phyloP scores from a whole-genome alignment of 176 grass and related monocot genomes.

The Phragmites australis region DNA sequence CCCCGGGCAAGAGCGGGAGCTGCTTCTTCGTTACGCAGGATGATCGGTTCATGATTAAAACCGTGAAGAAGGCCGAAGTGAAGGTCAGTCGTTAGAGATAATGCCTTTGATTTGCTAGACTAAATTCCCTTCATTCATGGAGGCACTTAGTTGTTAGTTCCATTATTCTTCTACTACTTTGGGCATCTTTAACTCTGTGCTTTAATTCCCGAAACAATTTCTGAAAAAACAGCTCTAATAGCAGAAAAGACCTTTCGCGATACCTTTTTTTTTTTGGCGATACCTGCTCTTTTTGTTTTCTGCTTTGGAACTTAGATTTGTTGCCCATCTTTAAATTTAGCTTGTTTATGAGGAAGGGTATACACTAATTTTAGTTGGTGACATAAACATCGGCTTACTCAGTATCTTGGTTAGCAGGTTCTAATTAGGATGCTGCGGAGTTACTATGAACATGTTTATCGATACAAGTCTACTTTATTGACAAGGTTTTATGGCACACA shows the following conservation, averaged over 20 bases:
- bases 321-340: background rate
- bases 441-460: constrained; percentile 68
- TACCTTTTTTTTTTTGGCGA: background rate
- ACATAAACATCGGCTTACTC: background rate
- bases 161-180: background rate
- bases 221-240: background rate
- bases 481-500: constrained; percentile 77
- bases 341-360: background rate
- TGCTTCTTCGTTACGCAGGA: constrained; percentile 86
- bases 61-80: constrained; percentile 76
- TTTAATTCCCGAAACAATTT: background rate
- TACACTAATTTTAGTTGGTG: background rate
- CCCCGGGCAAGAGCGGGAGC: constrained; percentile 85
- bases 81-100: constrained; percentile 50
- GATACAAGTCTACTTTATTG: constrained; percentile 54
- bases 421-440: constrained; percentile 68
- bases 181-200: background rate
- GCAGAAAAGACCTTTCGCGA: background rate
- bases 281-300: background rate
- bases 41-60: constrained; percentile 85
- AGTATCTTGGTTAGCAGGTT: constrained; percentile 36
- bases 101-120: background rate
- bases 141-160: background rate
- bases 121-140: background rate
- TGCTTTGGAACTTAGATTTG: background rate